These are phyloP conservation scores for Tremellales sp. DNA, from an alignment of 1,284 basidiomycete species.

Conservation along the genomic window DNA sequence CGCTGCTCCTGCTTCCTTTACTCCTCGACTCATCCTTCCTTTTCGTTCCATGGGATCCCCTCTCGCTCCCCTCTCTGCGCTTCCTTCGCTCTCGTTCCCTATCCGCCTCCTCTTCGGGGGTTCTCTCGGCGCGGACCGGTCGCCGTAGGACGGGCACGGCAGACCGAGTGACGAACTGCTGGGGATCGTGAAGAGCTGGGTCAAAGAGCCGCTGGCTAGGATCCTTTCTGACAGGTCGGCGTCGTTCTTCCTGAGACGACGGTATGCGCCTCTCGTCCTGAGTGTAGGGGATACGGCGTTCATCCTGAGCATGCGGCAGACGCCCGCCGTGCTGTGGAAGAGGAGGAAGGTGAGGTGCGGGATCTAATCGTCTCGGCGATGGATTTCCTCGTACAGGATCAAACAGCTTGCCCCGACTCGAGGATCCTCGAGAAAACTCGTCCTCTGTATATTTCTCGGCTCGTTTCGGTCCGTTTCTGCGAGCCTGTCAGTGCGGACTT, in stretches of 20 bases:
- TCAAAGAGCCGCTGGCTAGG: conserved; percentile 50
- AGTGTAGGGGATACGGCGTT: not conserved
- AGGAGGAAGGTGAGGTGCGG: not conserved
- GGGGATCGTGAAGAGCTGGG: conserved; percentile 53
- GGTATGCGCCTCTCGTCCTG: not conserved
- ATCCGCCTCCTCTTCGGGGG: conserved; percentile 45
- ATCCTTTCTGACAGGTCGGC: conserved; percentile 10
- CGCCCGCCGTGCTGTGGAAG: conserved; percentile 3
- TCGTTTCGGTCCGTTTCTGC: too few relatives aligned
- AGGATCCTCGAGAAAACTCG: too few relatives aligned
- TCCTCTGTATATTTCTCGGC: too few relatives aligned
- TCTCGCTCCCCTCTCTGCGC: conserved; percentile 47
- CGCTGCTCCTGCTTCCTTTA: conserved; percentile 44
- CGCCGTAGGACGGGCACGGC: conserved; percentile 13
- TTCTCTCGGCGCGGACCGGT: conserved; percentile 14
- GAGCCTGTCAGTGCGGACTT: too few relatives aligned
- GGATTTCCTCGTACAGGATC: not conserved
- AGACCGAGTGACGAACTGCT: conserved; percentile 34
- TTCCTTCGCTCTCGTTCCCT: conserved; percentile 43
- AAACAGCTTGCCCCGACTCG: not conserved
- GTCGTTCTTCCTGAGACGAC: conserved; percentile 6
- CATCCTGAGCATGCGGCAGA: not conserved
- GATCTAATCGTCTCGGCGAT: not conserved
- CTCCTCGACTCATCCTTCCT: conserved; percentile 38
- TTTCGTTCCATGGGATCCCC: conserved; percentile 25